These are phyloP conservation scores for Cyclocybe aegerita DNA, from an alignment of 768 basidiomycete species.

Conservation along the genomic window DNA sequence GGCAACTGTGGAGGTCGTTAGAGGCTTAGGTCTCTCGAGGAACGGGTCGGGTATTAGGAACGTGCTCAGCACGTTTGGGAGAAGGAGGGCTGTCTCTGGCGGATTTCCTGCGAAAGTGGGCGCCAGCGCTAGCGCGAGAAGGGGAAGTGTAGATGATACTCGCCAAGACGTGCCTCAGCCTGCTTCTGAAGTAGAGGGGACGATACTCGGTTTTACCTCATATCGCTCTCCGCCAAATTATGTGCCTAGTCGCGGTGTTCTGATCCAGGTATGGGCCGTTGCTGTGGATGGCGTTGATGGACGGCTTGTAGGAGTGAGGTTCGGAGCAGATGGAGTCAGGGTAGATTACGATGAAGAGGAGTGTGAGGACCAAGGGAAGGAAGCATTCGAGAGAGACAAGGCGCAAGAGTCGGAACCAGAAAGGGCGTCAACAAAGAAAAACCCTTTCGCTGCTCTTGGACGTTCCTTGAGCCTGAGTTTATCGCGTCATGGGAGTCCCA, in stretches of 20 bases:
- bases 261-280: slow-evolving; percentile 91
- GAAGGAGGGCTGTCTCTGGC: slow-evolving; percentile 7
- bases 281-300: slow-evolving; percentile 77
- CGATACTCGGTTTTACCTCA: slow-evolving; percentile 63
- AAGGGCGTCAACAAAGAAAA: slow-evolving; percentile 9
- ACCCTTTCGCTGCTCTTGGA: slow-evolving; percentile 18
- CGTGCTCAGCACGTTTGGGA: slow-evolving; percentile 16
- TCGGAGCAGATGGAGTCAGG: slow-evolving; percentile 25
- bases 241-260: slow-evolving; percentile 64
- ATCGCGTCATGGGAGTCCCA: slow-evolving; percentile 6
- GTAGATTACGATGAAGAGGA: slow-evolving; percentile 1
- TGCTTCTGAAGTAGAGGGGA: neutral
- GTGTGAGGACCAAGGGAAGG: slow-evolving; percentile 1
- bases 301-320: slow-evolving; percentile 55
- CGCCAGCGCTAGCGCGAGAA: no score
- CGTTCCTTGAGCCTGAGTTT: slow-evolving; percentile 19
- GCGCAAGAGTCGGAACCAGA: neutral
- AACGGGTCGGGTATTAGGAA: slow-evolving; percentile 12
- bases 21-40: slow-evolving; percentile 40
- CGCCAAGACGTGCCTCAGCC: no score
- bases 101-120: no score
- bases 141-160: slow-evolving; percentile 2
- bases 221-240: slow-evolving; percentile 73
- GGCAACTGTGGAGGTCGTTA: slow-evolving; percentile 81
- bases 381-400: slow-evolving; percentile 9